Percentiles rank a stretch among this genome's conserved stretches.
Evolutionary conservation across 2,329 filamentous ascomycete genomes (phyloP).

Genomic region (Penicillium sp.): DNA sequence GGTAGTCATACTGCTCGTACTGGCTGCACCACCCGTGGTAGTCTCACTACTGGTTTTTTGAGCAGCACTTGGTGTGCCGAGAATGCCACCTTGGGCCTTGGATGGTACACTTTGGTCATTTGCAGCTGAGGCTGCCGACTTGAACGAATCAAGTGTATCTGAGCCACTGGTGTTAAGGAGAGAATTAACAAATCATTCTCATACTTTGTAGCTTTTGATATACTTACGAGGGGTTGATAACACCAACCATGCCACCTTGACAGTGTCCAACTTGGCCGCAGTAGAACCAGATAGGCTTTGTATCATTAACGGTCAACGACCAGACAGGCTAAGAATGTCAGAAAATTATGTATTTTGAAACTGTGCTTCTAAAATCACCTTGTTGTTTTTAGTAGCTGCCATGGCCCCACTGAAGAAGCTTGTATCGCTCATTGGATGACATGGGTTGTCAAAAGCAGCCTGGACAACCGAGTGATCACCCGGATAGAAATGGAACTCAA

Average conservation of each 20-base stretch:
- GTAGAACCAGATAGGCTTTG: conserved; percentile 77
- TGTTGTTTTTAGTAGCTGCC: neutral
- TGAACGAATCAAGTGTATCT: conserved; percentile 14
- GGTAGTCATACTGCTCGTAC: neutral
- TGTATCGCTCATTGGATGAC: conserved; percentile 47
- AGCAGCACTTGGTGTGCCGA: conserved; percentile 3
- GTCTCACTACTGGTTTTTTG: too few species aligned
- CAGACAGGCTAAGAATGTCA: conserved; percentile 57
- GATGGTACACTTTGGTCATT: conserved; percentile 7
- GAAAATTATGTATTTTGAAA: neutral
- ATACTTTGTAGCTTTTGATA: neutral
- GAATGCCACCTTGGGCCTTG: conserved; percentile 10
- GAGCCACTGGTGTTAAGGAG: conserved; percentile 6
- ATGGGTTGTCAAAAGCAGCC: conserved; percentile 55
- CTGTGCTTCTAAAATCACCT: conserved; percentile 1
- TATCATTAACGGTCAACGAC: conserved; percentile 70
- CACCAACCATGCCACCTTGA: conserved; percentile 74
- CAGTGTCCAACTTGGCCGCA: conserved; percentile 77
- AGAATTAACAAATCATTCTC: neutral
- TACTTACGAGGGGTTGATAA: conserved; percentile 65
- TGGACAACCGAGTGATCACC: conserved; percentile 57
- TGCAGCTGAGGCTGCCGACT: conserved; percentile 9
- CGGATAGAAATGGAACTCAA: conserved; percentile 59
- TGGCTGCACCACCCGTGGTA: too few species aligned
- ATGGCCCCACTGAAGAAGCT: conserved; percentile 55